Evolutionary conservation across 139 green algal species (phyloP).

Genomic region (Micractinium sp.): DNA sequence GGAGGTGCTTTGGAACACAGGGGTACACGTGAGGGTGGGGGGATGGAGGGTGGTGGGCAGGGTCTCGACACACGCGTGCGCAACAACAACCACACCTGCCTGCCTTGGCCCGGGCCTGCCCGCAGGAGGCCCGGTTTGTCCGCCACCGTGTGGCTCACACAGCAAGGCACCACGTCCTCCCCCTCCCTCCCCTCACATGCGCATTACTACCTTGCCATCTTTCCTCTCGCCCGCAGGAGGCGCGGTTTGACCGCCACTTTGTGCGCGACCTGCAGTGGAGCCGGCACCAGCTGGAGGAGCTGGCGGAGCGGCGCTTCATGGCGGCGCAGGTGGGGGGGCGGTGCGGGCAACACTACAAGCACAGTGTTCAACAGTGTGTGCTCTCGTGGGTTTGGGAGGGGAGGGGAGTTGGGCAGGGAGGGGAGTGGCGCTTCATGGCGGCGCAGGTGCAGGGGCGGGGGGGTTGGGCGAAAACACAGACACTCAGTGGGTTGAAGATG

Average conservation of each 20-base stretch:
- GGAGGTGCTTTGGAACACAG: neutral
- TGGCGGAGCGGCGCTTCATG: conserved; percentile 84
- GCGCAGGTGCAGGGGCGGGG: neutral
- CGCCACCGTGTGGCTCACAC: no score
- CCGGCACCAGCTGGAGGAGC: conserved; percentile 92
- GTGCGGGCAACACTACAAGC: no score
- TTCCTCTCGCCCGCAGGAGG: conserved; percentile 48
- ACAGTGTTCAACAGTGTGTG: no score
- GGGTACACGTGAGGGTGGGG: neutral
- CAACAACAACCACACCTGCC: no score
- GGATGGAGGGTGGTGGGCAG: neutral
- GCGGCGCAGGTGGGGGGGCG: conserved; percentile 64
- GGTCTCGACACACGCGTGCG: neutral
- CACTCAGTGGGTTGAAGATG: no score
- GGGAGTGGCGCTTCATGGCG: neutral
- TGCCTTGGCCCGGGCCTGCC: no score
- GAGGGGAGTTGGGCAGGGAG: neutral
- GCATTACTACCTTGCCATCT: no score
- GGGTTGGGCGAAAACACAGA: no score
- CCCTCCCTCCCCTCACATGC: neutral
- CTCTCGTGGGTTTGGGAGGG: neutral
- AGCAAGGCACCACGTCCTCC: neutral
- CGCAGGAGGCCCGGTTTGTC: no score
- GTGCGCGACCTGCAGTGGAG: conserved; percentile 88
- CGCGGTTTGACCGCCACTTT: conserved; percentile 78